Percentiles rank a stretch among this genome's conserved stretches.
phyloP scores from a whole-genome alignment of 116 monocot species.

The Thalassia testudinum region DNA sequence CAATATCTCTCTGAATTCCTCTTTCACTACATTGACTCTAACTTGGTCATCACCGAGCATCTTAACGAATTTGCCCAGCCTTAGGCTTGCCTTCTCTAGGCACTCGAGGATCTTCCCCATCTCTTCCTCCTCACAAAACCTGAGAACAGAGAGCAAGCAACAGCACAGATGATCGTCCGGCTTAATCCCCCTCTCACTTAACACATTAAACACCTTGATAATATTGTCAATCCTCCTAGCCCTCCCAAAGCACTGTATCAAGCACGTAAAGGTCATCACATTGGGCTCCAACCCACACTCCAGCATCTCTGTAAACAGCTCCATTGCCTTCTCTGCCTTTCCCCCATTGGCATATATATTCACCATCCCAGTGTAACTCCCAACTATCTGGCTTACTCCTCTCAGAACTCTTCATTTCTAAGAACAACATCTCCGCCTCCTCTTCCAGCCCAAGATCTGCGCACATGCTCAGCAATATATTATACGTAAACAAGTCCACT shows the following conservation, averaged over 20 bases:
- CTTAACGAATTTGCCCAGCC: conserved; percentile 50
- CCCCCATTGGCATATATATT: conserved; percentile 71
- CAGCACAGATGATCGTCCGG: conserved; percentile 76
- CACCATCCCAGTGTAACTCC: conserved; percentile 68
- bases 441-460: conserved; percentile 60
- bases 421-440: conserved; percentile 44
- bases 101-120: conserved; percentile 41
- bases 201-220: conserved; percentile 29
- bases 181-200: conserved; percentile 34
- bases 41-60: conserved; percentile 25
- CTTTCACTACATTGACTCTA: conserved; percentile 16
- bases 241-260: conserved; percentile 83
- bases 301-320: conserved; percentile 49
- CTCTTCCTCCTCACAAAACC: conserved; percentile 42
- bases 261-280: conserved; percentile 68
- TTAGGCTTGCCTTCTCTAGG: conserved; percentile 26
- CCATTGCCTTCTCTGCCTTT: conserved; percentile 43
- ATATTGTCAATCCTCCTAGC: conserved; percentile 37
- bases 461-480: conserved; percentile 69
- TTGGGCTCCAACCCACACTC: conserved; percentile 55
- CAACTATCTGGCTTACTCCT: conserved; percentile 56
- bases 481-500: conserved; percentile 45
- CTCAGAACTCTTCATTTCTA: conserved; percentile 45
- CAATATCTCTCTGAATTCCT: conserved; percentile 33
- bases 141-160: conserved; percentile 64